A percentile compares a stretch with the other conserved stretches of the same genome.
Conservation (phyloP, 805 yeast genomes). For the Scheffersomyces spartinae region DNA sequence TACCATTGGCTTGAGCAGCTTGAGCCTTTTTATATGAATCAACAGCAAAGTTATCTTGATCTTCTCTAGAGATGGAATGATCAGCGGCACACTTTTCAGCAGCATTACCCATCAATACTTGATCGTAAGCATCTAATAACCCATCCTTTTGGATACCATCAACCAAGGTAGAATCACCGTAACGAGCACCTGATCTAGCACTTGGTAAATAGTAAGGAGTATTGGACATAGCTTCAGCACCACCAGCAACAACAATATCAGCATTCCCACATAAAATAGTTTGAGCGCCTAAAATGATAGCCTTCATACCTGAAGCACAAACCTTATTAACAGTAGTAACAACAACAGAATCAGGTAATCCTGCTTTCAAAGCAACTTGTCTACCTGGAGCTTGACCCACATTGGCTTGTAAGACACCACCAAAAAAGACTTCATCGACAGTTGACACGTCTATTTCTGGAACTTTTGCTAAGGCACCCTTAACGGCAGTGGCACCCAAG, state of each 20-base stretch:
- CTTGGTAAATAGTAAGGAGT: constrained; percentile 84
- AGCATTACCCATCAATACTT: constrained; percentile 88
- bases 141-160: constrained; percentile 95
- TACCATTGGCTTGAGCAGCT: constrained; percentile 67
- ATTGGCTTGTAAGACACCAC: constrained; percentile 86
- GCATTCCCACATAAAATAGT: constrained; percentile 80
- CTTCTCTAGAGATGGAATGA: constrained; percentile 65
- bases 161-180: constrained; percentile 66
- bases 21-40: constrained; percentile 79
- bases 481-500: constrained; percentile 87
- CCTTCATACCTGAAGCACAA: constrained; percentile 93
- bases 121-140: constrained; percentile 81
- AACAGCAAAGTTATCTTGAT: constrained; percentile 84
- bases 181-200: constrained; percentile 83
- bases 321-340: constrained; percentile 94
- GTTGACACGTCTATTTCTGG: constrained; percentile 67
- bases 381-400: constrained; percentile 98
- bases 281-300: constrained; percentile 86
- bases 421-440: constrained; percentile 86
- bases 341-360: constrained; percentile 66
- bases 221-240: constrained; percentile 96
- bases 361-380: constrained; percentile 90
- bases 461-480: constrained; percentile 73
- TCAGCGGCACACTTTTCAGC: constrained; percentile 95
- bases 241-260: constrained; percentile 92